Evolutionary conservation across 2,329 filamentous ascomycete genomes (phyloP).

Genomic region (Fusarium subglutinans): DNA sequence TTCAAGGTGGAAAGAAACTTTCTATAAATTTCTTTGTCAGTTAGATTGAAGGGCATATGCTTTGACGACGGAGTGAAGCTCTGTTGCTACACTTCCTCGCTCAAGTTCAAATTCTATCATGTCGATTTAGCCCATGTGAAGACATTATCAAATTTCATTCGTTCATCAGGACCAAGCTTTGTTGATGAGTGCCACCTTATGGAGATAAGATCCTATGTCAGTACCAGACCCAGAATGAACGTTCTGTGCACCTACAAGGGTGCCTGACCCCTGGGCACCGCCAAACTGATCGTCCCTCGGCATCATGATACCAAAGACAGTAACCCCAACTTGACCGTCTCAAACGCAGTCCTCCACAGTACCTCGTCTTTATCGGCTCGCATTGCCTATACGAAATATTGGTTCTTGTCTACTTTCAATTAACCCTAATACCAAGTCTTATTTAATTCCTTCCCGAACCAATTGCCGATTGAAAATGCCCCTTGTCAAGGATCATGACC

Average conservation of each 20-base stretch:
- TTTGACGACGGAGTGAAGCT: no score
- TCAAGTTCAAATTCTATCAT: not conserved
- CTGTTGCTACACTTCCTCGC: not conserved
- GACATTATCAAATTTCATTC: not conserved
- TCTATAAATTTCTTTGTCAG: not conserved
- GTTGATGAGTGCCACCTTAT: not conserved
- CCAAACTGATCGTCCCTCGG: not conserved
- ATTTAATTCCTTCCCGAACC: not conserved
- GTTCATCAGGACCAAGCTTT: not conserved
- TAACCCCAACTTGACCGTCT: constrained; percentile 4
- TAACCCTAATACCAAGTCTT: not conserved
- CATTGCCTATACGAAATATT: not conserved
- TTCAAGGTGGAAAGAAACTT: not conserved
- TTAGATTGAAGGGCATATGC: not conserved
- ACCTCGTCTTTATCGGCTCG: not conserved
- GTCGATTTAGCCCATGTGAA: not conserved
- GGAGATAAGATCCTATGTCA: constrained; percentile 28
- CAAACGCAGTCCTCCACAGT: not conserved
- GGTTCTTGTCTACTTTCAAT: not conserved
- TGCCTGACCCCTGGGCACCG: not conserved
- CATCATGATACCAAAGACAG: constrained; percentile 25
- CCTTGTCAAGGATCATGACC: constrained; percentile 56
- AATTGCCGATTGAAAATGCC: constrained; percentile 50
- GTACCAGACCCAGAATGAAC: not conserved
- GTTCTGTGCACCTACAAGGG: constrained; percentile 2